These are phyloP conservation scores for Rutidosis leptorrhynchoides DNA, from an alignment of 129 eudicot genomes.

Conservation along the genomic window DNA sequence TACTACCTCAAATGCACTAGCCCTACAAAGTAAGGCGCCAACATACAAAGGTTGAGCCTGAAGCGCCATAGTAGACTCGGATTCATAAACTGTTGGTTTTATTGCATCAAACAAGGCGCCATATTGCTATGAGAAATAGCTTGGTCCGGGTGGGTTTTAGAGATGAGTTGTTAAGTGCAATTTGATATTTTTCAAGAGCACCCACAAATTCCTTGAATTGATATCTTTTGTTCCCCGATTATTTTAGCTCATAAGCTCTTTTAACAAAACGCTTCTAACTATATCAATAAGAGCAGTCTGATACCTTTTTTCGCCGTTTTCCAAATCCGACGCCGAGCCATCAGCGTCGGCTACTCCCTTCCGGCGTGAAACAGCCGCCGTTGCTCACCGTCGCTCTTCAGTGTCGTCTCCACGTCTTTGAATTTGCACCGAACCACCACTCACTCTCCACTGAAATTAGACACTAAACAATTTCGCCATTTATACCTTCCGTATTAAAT, in stretches of 20 bases:
- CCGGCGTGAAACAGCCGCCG: too few relatives aligned
- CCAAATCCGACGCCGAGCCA: too few relatives aligned
- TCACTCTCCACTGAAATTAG: conserved; percentile 14
- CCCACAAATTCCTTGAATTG: conserved; percentile 63
- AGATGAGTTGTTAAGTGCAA: neutral
- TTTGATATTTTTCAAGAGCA: conserved; percentile 62
- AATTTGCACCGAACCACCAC: too few relatives aligned
- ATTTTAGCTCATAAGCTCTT: conserved; percentile 6
- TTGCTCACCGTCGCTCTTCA: too few relatives aligned
- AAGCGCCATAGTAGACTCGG: neutral
- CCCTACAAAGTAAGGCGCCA: conserved; percentile 4
- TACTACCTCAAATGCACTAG: conserved; percentile 12
- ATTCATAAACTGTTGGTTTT: conserved; percentile 1
- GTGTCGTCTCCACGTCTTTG: too few relatives aligned
- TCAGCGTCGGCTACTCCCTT: too few relatives aligned
- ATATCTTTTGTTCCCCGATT: conserved; percentile 31
- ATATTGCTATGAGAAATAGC: neutral
- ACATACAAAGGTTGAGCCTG: neutral
- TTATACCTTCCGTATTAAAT: too few relatives aligned
- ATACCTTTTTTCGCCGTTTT: too few relatives aligned
- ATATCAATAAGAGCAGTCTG: too few relatives aligned
- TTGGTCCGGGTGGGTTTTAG: conserved; percentile 2
- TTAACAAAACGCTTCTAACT: neutral
- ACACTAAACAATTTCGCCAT: too few relatives aligned
- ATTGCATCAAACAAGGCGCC: conserved; percentile 11